Conservation (phyloP, 345 rosid genomes). For the Nephelium lappaceum region DNA sequence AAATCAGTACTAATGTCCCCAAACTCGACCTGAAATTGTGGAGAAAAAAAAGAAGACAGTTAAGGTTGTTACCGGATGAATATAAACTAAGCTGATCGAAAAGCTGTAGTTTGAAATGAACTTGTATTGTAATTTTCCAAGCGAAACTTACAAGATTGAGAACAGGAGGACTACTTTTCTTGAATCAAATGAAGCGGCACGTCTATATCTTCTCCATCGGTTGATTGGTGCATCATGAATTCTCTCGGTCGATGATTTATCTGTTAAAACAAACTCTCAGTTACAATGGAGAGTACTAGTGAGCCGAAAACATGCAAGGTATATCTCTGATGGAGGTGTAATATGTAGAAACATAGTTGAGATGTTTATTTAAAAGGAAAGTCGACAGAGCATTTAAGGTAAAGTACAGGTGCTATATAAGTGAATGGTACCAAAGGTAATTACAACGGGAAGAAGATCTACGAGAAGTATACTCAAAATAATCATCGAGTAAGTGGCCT, state of each 20-base stretch:
- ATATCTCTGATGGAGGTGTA: not conserved
- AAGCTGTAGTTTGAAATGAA: not conserved
- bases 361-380: no score
- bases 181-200: conserved; percentile 83
- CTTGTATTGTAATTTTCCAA: not conserved
- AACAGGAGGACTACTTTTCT: conserved; percentile 81
- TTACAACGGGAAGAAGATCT: not conserved
- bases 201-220: conserved; percentile 89
- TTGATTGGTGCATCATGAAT: conserved; percentile 66
- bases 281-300: not conserved
- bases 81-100: not conserved
- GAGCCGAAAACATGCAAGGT: not conserved
- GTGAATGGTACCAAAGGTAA: not conserved
- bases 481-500: no score
- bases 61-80: not conserved
- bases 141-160: conserved; percentile 79
- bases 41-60: not conserved
- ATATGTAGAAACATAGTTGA: not conserved
- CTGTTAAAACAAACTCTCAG: conserved; percentile 36
- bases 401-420: no score
- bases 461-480: no score
- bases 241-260: conserved; percentile 60
- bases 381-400: no score
- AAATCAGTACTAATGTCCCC: conserved; percentile 85
- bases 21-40: conserved; percentile 72